These are phyloP conservation scores for Rhizophora mangle DNA, from an alignment of 345 rosid genomes.

Conservation along the genomic window DNA sequence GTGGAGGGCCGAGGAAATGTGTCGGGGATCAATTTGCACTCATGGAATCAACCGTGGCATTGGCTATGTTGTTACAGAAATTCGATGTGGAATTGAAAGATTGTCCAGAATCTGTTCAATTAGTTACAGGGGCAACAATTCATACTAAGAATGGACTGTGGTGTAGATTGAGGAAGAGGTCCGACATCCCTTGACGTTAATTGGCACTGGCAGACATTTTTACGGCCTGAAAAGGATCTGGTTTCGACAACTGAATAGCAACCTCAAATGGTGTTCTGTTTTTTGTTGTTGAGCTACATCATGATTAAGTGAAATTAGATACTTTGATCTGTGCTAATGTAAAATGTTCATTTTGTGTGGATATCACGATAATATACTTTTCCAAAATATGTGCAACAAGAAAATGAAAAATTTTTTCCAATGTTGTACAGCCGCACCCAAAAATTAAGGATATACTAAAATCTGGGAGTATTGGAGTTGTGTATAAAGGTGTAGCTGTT, in stretches of 20 bases:
- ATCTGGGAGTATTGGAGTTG: no score
- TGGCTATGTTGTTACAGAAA: conserved; percentile 74
- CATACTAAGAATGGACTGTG: conserved; percentile 83
- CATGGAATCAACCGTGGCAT: conserved; percentile 80
- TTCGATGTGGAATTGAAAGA: conserved; percentile 70
- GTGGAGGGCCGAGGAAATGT: conserved; percentile 93
- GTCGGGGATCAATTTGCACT: conserved; percentile 95
- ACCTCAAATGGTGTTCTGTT: no score
- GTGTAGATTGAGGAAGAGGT: conserved; percentile 74
- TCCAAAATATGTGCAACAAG: no score
- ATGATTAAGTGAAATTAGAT: no score
- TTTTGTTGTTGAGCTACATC: no score
- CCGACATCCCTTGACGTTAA: conserved; percentile 15
- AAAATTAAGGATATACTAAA: no score
- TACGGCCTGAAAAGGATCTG: not conserved
- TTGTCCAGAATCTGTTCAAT: conserved; percentile 66
- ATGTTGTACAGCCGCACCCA: no score
- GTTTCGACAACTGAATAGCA: not conserved
- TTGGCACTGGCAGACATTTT: not conserved
- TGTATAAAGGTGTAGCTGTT: no score
- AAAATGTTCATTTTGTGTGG: no score
- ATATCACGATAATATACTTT: no score
- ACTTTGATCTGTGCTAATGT: no score
- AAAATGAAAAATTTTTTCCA: no score
- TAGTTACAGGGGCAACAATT: conserved; percentile 86